Percentiles rank a stretch among this genome's conserved stretches.
Conservation (phyloP, 148 eudicot species). For the Silene latifolia region DNA sequence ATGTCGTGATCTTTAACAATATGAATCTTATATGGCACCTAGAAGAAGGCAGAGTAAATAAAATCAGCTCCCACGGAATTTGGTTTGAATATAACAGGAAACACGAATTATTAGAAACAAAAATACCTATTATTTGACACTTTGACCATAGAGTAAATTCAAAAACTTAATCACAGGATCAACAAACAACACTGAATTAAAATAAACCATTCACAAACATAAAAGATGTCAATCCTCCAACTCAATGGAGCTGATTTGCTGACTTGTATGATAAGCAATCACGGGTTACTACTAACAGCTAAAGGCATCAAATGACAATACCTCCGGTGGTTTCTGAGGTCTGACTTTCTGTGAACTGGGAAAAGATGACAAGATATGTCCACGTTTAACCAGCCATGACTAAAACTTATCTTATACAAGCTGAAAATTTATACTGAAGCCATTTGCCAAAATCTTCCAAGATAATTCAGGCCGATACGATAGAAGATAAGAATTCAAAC, state of each 20-base stretch:
- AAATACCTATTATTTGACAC: background rate
- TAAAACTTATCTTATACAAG: background rate
- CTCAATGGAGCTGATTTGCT: background rate
- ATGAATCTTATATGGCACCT: constrained; percentile 80
- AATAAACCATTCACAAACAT: background rate
- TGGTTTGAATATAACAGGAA: background rate
- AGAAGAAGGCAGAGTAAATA: background rate
- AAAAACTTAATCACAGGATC: background rate
- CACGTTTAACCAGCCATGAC: background rate
- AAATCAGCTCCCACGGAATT: background rate
- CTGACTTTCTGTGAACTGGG: background rate
- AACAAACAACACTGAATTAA: background rate
- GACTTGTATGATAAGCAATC: background rate
- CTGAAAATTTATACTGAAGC: background rate
- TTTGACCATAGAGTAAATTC: background rate
- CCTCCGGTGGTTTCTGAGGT: background rate
- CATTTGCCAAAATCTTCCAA: background rate
- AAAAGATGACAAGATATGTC: background rate
- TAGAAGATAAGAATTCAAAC: background rate
- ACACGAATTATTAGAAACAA: background rate
- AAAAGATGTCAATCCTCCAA: background rate
- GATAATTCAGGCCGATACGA: background rate
- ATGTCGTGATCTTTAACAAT: constrained; percentile 92
- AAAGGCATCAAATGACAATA: background rate
- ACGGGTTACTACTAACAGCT: background rate